phyloP scores from a whole-genome alignment of 148 eudicot species.

The Chenopodium berlandieri region DNA sequence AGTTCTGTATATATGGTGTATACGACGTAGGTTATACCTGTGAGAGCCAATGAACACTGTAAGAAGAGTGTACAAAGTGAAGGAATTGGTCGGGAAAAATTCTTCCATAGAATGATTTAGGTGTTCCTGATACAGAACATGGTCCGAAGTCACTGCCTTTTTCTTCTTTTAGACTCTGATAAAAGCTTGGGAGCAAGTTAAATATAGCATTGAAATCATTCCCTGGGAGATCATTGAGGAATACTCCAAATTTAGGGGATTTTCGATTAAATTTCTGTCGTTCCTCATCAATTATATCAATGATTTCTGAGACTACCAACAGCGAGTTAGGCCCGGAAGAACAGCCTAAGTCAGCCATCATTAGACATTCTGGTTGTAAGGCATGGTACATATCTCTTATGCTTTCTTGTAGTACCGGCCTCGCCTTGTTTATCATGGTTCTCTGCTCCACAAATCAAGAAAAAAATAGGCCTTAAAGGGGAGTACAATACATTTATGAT shows the following conservation, averaged over 20 bases:
- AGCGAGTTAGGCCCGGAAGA: constrained; percentile 62
- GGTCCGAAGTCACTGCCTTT: constrained; percentile 23
- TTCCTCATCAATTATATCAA: constrained; percentile 26
- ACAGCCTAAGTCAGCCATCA: constrained; percentile 67
- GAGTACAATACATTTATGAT: too few relatives aligned
- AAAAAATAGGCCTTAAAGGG: not conserved
- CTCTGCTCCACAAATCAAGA: constrained; percentile 10
- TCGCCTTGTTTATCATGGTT: constrained; percentile 16
- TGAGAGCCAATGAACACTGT: constrained; percentile 73
- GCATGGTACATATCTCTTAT: constrained; percentile 17
- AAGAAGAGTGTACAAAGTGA: constrained; percentile 71
- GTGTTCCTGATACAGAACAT: constrained; percentile 48
- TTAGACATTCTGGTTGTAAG: constrained; percentile 23
- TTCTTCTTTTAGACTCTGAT: constrained; percentile 12
- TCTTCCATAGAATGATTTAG: constrained; percentile 64
- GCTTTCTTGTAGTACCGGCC: constrained; percentile 24
- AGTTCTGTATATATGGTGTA: not conserved
- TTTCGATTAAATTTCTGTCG: constrained; percentile 10
- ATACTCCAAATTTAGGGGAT: constrained; percentile 41
- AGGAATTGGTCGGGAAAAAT: constrained; percentile 48
- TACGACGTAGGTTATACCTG: constrained; percentile 27
- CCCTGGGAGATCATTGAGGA: constrained; percentile 56
- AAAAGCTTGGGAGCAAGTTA: constrained; percentile 21
- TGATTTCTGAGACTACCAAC: constrained; percentile 23
- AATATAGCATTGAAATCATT: constrained; percentile 51